Base-by-base conservation (phyloP, 345 rosid species). In the Eucalyptus virginea region DNA sequence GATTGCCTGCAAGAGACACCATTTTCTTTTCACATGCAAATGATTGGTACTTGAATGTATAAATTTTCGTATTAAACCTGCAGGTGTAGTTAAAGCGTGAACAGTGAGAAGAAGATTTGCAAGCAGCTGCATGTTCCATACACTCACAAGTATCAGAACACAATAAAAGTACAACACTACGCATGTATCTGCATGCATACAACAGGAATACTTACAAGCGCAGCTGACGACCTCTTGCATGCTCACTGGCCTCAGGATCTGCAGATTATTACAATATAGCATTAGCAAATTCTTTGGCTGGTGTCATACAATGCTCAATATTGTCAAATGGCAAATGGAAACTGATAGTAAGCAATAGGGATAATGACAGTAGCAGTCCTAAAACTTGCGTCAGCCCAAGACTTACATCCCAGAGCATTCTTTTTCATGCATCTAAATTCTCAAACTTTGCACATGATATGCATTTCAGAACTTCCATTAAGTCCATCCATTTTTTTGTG, bases 161-260 rank as follows among this genome's bases (percentile, higher is more conserved):
- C 87, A 58, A 81, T 11, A 58, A 81, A 80, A 56, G 51, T 40
- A 69, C 42, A 44, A 32, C 21, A 37, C 21, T 28, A 60, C 1
- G 11, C 69, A 62, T 58, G 30, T 21, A 28, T 34, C 51, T 19
- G 32, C n/a, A 48, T 47, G 14, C 45, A 28, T 21, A 54, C 52
- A 19, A 58, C 89, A 23, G 81, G 16, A 87, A 87, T 87, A 87
- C 97, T 98, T 93, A 98, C 99, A 98, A 98, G 16, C 95, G 97
- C 93, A 98, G 88, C 89, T 96, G 98, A 65, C 97, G 97, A 67
- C 98, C 99, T 89, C 92, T 95, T 40, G 98, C 97, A 91, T 85
- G 91, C 91, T 94, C 94, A 89, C 90, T 89, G 87, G 98, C 97
- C 92, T 95, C 98, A 34, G 98, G 96, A 88, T 98, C 99, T 98